Conservation (phyloP, 2,329 filamentous ascomycete genomes). For the Colletotrichum sp. region DNA sequence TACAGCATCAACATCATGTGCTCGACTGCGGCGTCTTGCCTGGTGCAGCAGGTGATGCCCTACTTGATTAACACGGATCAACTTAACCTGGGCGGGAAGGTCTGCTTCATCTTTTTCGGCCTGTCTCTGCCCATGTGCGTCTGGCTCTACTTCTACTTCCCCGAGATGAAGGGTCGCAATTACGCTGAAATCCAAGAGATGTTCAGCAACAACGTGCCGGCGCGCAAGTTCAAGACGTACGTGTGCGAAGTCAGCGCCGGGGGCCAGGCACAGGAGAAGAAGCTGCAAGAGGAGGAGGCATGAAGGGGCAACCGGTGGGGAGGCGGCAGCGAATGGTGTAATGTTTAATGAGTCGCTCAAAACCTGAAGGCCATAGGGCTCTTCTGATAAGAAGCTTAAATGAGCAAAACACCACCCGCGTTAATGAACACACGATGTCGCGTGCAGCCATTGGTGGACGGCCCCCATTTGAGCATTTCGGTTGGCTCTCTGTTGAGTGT, state of each 20-base stretch:
- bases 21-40: conserved; percentile 31
- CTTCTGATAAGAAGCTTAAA: conserved; percentile 12
- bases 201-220: conserved; percentile 15
- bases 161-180: conserved; percentile 22
- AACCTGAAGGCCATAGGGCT: background rate
- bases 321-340: background rate
- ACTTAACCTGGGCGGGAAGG: conserved; percentile 35
- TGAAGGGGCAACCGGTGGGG: conserved; percentile 10
- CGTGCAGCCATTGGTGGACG: background rate
- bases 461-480: background rate
- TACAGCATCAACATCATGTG: conserved; percentile 37
- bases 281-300: conserved; percentile 6
- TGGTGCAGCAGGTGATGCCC: conserved; percentile 32
- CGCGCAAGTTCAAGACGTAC: conserved; percentile 15
- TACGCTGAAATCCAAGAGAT: conserved; percentile 22
- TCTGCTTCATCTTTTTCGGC: conserved; percentile 36
- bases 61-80: conserved; percentile 33
- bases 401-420: conserved; percentile 2
- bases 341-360: background rate
- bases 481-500: conserved; percentile 1
- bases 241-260: conserved; percentile 8
- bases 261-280: background rate
- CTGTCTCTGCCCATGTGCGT: conserved; percentile 30
- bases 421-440: background rate
- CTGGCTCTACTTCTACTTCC: conserved; percentile 19